phyloP scores from a whole-genome alignment of 805 yeast genomes.

The Nakazawaea wyomingensis region DNA sequence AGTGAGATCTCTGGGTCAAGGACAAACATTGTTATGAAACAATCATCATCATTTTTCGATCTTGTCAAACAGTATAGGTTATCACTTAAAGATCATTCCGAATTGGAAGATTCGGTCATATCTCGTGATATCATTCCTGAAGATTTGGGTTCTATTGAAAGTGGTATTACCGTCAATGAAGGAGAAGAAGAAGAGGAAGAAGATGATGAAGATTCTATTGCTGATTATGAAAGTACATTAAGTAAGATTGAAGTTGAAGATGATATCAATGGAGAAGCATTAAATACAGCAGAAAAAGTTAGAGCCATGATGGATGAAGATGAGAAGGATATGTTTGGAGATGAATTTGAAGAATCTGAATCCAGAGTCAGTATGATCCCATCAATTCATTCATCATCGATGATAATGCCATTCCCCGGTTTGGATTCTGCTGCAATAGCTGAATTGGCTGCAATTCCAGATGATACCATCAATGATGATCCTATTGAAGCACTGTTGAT shows the following conservation, averaged over 20 bases:
- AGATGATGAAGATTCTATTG: slow-evolving; percentile 14
- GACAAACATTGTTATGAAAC: slow-evolving; percentile 5
- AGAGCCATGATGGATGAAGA: neutral
- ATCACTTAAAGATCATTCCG: neutral
- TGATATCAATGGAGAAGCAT: too few relatives aligned
- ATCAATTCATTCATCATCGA: slow-evolving; percentile 23
- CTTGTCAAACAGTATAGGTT: slow-evolving; percentile 6
- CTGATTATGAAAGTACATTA: slow-evolving; percentile 15
- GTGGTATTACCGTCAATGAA: neutral
- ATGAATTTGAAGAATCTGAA: too few relatives aligned
- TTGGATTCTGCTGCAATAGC: slow-evolving; percentile 56
- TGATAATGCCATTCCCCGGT: slow-evolving; percentile 39
- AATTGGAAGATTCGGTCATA: neutral
- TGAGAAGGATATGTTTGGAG: slow-evolving; percentile 24
- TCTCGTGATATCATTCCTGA: slow-evolving; percentile 1
- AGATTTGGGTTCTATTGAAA: neutral
- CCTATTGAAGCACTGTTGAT: slow-evolving; percentile 70
- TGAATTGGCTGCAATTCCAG: slow-evolving; percentile 81
- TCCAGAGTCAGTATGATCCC: slow-evolving; percentile 22
- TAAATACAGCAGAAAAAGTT: too few relatives aligned
- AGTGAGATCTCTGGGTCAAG: neutral
- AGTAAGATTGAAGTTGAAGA: slow-evolving; percentile 14
- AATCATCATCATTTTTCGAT: slow-evolving; percentile 11
- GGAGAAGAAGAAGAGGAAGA: slow-evolving; percentile 8
- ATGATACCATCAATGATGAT: slow-evolving; percentile 61